Percentiles rank a stretch among this genome's conserved stretches.
phyloP scores from a whole-genome alignment of 2,329 filamentous ascomycete genomes.

The Fusarium sp. region DNA sequence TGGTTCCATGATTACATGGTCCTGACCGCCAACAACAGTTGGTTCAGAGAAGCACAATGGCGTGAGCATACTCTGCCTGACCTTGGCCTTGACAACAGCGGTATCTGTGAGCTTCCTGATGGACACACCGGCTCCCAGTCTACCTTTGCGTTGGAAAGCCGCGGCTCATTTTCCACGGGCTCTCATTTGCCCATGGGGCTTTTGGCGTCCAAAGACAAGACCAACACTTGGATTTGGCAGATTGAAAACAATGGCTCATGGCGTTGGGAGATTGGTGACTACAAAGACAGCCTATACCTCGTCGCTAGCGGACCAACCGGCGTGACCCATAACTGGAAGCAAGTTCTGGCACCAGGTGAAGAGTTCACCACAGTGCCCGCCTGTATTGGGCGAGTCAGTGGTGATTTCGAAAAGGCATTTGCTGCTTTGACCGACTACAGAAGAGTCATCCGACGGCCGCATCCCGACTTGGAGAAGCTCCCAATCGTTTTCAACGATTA shows the following conservation, averaged over 20 bases:
- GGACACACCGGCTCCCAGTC: too few species aligned
- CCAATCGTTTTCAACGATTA: neutral
- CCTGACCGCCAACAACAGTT: too few species aligned
- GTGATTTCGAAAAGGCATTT: neutral
- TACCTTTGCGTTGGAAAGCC: too few species aligned
- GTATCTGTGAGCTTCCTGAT: too few species aligned
- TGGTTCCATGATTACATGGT: too few species aligned
- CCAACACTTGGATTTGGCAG: neutral
- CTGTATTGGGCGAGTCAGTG: neutral
- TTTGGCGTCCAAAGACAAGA: neutral
- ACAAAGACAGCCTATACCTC: neutral
- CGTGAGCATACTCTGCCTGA: too few species aligned
- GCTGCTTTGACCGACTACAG: neutral
- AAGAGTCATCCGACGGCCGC: neutral
- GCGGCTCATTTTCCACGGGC: too few species aligned
- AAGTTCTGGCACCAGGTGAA: neutral
- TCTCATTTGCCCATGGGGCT: neutral
- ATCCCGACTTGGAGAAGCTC: neutral
- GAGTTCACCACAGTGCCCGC: neutral
- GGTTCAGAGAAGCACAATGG: too few species aligned
- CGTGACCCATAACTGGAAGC: neutral
- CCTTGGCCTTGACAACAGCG: too few species aligned
- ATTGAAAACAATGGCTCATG: neutral
- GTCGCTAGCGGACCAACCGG: neutral
- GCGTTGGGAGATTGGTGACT: neutral